phyloP scores from a whole-genome alignment of 2,329 filamentous ascomycete species.

The Phyllosticta citriasiana region DNA sequence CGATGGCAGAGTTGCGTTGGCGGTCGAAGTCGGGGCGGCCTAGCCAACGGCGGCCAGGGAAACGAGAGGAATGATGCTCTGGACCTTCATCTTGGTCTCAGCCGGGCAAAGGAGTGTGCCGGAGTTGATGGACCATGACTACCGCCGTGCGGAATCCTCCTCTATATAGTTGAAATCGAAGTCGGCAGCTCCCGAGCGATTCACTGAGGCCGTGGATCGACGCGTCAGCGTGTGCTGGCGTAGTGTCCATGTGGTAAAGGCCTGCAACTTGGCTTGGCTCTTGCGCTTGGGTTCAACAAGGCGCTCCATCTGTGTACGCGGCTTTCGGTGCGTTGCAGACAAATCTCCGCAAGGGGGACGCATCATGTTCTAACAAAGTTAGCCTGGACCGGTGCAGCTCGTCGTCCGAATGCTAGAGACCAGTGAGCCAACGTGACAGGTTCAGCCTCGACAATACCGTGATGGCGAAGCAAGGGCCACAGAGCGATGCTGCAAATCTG shows the following conservation, averaged over 20 bases:
- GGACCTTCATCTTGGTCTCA: background rate
- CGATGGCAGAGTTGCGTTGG: slow-evolving; percentile 11
- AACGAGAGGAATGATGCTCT: background rate
- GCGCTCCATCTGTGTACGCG: background rate
- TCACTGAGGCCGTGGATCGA: background rate
- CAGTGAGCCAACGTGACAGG: background rate
- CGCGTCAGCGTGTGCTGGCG: background rate
- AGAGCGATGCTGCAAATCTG: background rate
- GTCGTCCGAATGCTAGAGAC: background rate
- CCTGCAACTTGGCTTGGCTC: background rate
- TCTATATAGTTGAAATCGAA: background rate
- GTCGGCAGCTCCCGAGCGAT: background rate
- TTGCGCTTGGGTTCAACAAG: background rate
- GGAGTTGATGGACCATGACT: background rate
- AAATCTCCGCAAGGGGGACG: background rate
- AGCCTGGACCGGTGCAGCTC: background rate
- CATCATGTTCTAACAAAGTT: background rate
- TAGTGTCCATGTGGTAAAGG: background rate
- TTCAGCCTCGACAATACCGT: background rate
- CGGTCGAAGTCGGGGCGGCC: background rate
- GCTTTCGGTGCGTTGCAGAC: background rate
- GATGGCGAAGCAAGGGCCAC: background rate
- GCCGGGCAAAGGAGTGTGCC: background rate
- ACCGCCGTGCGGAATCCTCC: background rate
- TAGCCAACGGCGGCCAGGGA: background rate